phyloP scores from a whole-genome alignment of 306 rosid species.

The Senna tora region DNA sequence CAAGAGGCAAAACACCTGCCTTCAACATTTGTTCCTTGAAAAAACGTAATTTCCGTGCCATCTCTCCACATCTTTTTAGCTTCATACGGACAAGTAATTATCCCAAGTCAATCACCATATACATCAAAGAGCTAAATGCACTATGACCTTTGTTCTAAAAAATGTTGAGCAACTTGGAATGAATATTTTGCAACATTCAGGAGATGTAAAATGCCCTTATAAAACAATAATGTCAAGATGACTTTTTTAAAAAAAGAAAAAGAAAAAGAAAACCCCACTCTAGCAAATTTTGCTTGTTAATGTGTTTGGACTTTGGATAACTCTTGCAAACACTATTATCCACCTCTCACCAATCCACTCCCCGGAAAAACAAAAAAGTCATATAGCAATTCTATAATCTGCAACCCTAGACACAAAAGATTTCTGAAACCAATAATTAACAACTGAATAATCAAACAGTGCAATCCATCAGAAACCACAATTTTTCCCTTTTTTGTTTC shows the following conservation, averaged over 20 bases:
- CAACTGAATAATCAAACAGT: neutral
- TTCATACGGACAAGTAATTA: slow-evolving; percentile 41
- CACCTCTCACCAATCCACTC: too few species aligned
- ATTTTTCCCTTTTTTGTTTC: neutral
- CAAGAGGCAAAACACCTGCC: slow-evolving; percentile 68
- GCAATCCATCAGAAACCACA: slow-evolving; percentile 1
- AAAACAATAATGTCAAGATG: slow-evolving; percentile 17
- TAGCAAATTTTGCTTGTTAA: neutral
- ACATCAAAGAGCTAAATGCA: slow-evolving; percentile 20
- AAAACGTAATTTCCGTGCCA: slow-evolving; percentile 89
- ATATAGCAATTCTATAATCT: too few species aligned
- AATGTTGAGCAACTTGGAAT: slow-evolving; percentile 28
- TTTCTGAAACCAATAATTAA: too few species aligned
- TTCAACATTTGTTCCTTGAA: slow-evolving; percentile 91
- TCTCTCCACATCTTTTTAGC: slow-evolving; percentile 94
- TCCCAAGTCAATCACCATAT: slow-evolving; percentile 33
- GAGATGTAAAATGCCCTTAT: slow-evolving; percentile 8
- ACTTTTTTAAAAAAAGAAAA: slow-evolving; percentile 22
- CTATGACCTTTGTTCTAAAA: slow-evolving; percentile 16
- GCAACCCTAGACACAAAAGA: too few species aligned
- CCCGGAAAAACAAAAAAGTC: too few species aligned
- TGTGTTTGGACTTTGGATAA: neutral
- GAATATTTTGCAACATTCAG: slow-evolving; percentile 15
- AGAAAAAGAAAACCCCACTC: too few species aligned
- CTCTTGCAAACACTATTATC: neutral